Evolutionary conservation across 1,284 basidiomycete genomes (phyloP).

Genomic region (Polyporus tsugae): DNA sequence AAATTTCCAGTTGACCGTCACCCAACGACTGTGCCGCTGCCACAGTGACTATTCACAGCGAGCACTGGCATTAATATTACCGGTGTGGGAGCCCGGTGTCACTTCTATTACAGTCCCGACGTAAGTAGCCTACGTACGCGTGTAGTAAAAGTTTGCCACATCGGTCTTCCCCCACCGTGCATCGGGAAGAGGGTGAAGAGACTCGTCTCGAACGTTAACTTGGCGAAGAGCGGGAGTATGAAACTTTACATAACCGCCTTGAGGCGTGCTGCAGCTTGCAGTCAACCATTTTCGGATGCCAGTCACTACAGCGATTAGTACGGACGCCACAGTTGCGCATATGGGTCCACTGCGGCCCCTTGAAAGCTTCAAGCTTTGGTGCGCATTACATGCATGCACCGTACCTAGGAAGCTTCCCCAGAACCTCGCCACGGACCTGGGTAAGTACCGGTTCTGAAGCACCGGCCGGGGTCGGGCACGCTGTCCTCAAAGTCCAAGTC

Average conservation of each 20-base stretch:
- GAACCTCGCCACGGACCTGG: neutral
- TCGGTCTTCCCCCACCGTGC: neutral
- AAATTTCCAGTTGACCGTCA: neutral
- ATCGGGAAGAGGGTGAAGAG: neutral
- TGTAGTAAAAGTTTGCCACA: slow-evolving; percentile 4
- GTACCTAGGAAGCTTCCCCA: neutral
- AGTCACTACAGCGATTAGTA: no score
- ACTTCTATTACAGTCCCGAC: neutral
- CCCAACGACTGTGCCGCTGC: neutral
- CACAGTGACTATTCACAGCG: neutral
- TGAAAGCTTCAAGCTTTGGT: neutral
- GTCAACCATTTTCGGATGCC: neutral
- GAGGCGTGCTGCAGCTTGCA: neutral
- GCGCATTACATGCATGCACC: neutral
- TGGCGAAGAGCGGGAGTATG: neutral
- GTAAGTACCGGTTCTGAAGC: neutral
- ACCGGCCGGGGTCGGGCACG: neutral
- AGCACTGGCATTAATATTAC: neutral
- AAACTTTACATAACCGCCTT: neutral
- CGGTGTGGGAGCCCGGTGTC: neutral
- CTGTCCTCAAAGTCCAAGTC: neutral
- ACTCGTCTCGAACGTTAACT: neutral
- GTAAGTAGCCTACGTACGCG: neutral
- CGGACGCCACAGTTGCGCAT: neutral
- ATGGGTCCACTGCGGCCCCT: neutral